These are phyloP conservation scores for Fusarium siculi DNA, from an alignment of 2,329 filamentous ascomycete species.

Conservation along the genomic window DNA sequence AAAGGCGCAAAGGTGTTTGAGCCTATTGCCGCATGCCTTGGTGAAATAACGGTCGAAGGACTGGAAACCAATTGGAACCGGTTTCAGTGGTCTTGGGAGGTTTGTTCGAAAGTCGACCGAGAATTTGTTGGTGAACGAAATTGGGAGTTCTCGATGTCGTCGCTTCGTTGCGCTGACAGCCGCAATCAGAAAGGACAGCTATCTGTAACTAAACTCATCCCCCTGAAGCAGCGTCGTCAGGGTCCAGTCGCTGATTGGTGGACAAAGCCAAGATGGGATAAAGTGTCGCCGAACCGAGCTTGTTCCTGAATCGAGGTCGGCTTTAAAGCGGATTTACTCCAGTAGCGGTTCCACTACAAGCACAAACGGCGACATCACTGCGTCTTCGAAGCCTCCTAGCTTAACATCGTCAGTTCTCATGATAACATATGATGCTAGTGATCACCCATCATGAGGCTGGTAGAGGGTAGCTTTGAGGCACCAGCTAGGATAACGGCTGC, in stretches of 20 bases:
- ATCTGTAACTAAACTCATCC: slow-evolving; percentile 40
- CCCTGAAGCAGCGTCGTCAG: slow-evolving; percentile 36
- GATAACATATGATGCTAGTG: neutral
- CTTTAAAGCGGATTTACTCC: slow-evolving; percentile 2
- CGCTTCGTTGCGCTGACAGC: slow-evolving; percentile 23
- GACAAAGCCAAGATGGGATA: slow-evolving; percentile 31
- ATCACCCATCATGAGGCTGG: too few relatives aligned
- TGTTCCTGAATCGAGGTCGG: slow-evolving; percentile 7
- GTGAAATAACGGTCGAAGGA: slow-evolving; percentile 1
- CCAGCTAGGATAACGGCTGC: neutral
- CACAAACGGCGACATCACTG: neutral
- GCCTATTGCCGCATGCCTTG: slow-evolving; percentile 40
- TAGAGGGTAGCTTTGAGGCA: neutral
- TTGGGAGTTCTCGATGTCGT: slow-evolving; percentile 26
- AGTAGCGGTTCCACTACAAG: neutral
- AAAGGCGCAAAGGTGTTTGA: slow-evolving; percentile 27
- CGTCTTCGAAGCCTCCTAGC: neutral
- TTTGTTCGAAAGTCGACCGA: slow-evolving; percentile 11
- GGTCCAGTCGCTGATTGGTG: slow-evolving; percentile 40
- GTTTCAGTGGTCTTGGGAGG: slow-evolving; percentile 11
- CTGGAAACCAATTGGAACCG: slow-evolving; percentile 24
- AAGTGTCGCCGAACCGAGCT: slow-evolving; percentile 40
- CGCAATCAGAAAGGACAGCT: slow-evolving; percentile 45
- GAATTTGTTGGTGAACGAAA: slow-evolving; percentile 13
- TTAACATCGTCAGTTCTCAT: neutral